Conservation (phyloP, 495 filamentous ascomycete genomes). For the Hyphodiscus hymeniophilus region DNA sequence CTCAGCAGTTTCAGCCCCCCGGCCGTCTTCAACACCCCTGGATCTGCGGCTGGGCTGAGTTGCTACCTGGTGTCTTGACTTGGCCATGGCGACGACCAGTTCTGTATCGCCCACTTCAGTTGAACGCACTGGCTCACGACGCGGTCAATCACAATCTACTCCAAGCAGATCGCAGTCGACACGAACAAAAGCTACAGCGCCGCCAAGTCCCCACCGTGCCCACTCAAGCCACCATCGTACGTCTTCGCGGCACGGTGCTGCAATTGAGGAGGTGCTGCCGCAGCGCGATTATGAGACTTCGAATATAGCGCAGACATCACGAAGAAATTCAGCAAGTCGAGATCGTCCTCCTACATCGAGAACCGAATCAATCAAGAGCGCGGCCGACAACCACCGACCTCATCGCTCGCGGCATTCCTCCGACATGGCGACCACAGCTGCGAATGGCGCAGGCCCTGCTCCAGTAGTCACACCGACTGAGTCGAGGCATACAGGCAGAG, state of each 20-base stretch:
- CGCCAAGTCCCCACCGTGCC: conserved; percentile 24
- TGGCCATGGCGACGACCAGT: conserved; percentile 16
- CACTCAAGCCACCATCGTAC: conserved; percentile 26
- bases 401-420: conserved; percentile 9
- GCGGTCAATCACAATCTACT: conserved; percentile 12
- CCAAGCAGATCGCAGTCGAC: conserved; percentile 18
- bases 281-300: conserved; percentile 35
- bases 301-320: conserved; percentile 29
- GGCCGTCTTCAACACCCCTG: too few relatives aligned
- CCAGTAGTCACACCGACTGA: conserved; percentile 34
- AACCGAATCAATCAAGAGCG: conserved; percentile 10
- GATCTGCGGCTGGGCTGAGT: conserved; percentile 4
- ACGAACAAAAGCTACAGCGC: conserved; percentile 5
- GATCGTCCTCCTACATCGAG: conserved; percentile 28
- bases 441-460: conserved; percentile 38
- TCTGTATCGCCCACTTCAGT: conserved; percentile 12
- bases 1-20: background rate
- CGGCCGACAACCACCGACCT: conserved; percentile 2
- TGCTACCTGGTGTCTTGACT: conserved; percentile 1
- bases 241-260: conserved; percentile 22
- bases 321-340: conserved; percentile 31
- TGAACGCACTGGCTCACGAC: conserved; percentile 12
- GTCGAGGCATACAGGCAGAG: conserved; percentile 37
- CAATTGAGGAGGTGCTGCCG: conserved; percentile 28
- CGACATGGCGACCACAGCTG: conserved; percentile 26